Conservation (phyloP, 805 yeast species). For the Spathaspora arborariae region DNA sequence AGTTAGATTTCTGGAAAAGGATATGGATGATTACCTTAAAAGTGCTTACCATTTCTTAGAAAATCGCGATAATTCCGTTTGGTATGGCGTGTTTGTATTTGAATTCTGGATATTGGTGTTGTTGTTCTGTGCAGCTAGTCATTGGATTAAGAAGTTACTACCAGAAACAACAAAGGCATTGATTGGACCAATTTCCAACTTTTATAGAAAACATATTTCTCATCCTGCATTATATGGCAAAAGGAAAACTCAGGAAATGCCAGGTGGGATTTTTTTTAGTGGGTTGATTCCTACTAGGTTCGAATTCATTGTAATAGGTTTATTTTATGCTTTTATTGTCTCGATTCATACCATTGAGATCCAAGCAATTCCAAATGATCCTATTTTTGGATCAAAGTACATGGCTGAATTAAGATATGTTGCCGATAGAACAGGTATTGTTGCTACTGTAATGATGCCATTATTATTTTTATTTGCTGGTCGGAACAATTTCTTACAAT, state of each 20-base stretch:
- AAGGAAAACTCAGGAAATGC: conserved; percentile 23
- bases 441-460: conserved; percentile 28
- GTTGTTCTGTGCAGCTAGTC: conserved; percentile 19
- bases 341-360: conserved; percentile 22
- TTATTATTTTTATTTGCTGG: conserved; percentile 32
- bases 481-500: conserved; percentile 34
- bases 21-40: conserved; percentile 9
- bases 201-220: conserved; percentile 29
- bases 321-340: conserved; percentile 22
- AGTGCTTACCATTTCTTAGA: conserved; percentile 33
- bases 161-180: conserved; percentile 18
- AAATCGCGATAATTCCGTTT: conserved; percentile 41
- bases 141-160: conserved; percentile 30
- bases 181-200: conserved; percentile 27
- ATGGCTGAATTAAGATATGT: conserved; percentile 36
- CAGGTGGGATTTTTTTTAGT: conserved; percentile 19
- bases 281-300: conserved; percentile 39
- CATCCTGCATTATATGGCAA: conserved; percentile 36
- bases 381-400: conserved; percentile 29
- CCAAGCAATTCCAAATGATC: conserved; percentile 25
- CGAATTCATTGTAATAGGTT: conserved; percentile 28
- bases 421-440: conserved; percentile 36
- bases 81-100: conserved; percentile 34
- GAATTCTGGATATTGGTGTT: conserved; percentile 31
- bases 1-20: conserved; percentile 15